A percentile compares a stretch with the other conserved stretches of the same genome.
These are phyloP conservation scores for Stenocarpella maydis DNA, from an alignment of 2,329 filamentous ascomycete species.

Conservation along the genomic window DNA sequence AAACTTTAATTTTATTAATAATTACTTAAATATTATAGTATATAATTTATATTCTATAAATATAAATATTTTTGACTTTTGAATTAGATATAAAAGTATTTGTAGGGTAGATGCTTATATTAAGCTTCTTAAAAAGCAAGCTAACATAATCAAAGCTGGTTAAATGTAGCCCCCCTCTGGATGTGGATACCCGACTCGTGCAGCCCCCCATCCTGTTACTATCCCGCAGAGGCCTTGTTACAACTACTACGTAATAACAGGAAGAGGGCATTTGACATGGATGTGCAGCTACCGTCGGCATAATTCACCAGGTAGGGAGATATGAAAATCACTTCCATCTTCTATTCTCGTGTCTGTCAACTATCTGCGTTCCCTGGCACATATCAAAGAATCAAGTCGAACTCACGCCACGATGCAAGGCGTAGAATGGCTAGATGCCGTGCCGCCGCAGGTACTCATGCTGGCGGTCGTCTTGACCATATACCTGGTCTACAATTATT, in stretches of 20 bases:
- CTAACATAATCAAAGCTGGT: too few species aligned
- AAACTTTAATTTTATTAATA: too few species aligned
- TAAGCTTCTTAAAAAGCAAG: too few species aligned
- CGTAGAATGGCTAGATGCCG: conserved; percentile 5
- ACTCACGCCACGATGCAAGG: conserved; percentile 17
- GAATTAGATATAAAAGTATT: too few species aligned
- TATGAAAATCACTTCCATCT: conserved; percentile 22
- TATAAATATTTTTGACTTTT: too few species aligned
- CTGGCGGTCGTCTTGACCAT: conserved; percentile 2
- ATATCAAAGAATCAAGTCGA: background rate
- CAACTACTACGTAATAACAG: background rate
- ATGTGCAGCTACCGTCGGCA: background rate
- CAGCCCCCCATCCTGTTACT: background rate
- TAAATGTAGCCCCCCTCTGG: too few species aligned
- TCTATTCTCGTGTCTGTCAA: conserved; percentile 2
- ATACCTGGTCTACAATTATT: conserved; percentile 27
- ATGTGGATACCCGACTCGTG: conserved; percentile 11
- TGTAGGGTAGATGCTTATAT: too few species aligned
- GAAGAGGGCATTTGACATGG: background rate
- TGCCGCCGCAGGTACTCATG: conserved; percentile 20
- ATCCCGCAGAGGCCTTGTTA: background rate
- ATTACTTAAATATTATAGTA: too few species aligned
- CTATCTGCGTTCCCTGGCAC: background rate
- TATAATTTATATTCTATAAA: too few species aligned
- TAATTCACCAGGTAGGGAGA: conserved; percentile 4